These are phyloP conservation scores for Cladosporium velox DNA, from an alignment of 2,329 filamentous ascomycete species.

Conservation along the genomic window DNA sequence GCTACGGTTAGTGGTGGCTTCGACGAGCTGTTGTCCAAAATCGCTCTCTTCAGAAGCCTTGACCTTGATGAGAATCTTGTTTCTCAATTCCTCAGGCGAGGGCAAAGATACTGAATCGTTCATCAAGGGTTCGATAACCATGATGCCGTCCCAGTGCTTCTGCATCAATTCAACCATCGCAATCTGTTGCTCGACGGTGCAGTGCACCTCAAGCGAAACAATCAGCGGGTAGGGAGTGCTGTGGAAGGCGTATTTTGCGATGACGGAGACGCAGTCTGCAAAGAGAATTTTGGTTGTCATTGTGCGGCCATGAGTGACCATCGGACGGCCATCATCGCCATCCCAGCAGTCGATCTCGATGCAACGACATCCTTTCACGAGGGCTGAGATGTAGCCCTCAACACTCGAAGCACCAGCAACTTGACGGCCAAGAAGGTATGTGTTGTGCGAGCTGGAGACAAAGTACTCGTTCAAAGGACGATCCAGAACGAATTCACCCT, in stretches of 20 bases:
- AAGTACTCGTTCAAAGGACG: conserved; percentile 94
- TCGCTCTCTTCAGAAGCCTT: conserved; percentile 68
- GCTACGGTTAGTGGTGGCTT: conserved; percentile 37
- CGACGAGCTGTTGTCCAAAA: conserved; percentile 43
- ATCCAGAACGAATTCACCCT: conserved; percentile 58
- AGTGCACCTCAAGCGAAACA: conserved; percentile 95
- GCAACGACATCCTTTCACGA: conserved; percentile 88
- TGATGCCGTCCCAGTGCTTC: conserved; percentile 75
- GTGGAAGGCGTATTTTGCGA: conserved; percentile 91
- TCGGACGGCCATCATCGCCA: conserved; percentile 79
- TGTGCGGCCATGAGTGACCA: conserved; percentile 88
- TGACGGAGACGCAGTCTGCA: conserved; percentile 85
- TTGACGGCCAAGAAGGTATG: conserved; percentile 89
- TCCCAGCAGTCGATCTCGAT: conserved; percentile 99
- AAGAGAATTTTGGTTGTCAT: conserved; percentile 88
- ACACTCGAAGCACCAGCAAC: conserved; percentile 87
- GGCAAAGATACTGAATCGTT: conserved; percentile 70
- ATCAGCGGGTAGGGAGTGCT: conserved; percentile 87
- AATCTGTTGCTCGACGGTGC: conserved; percentile 76
- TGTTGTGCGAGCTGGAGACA: conserved; percentile 98
- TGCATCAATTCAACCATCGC: conserved; percentile 90
- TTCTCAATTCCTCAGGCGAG: conserved; percentile 80
- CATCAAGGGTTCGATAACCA: conserved; percentile 75
- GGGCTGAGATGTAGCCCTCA: conserved; percentile 88
- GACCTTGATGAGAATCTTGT: conserved; percentile 88